phyloP scores from a whole-genome alignment of 2,329 filamentous ascomycete species.

The Cercospora beticola region DNA sequence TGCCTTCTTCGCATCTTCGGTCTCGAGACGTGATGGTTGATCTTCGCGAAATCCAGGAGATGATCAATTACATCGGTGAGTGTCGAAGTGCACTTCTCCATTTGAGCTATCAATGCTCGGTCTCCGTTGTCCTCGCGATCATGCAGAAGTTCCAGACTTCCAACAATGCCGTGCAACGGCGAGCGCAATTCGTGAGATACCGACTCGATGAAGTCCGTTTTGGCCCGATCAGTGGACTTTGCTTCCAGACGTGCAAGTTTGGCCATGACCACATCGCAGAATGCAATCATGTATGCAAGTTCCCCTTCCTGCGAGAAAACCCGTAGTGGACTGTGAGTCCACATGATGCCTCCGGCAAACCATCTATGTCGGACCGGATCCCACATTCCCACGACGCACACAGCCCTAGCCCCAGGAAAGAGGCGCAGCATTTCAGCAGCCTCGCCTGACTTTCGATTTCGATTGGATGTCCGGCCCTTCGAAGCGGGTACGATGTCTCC shows the following conservation, averaged over 20 bases:
- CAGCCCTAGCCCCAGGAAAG: conserved; percentile 15
- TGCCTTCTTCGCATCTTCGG: background rate
- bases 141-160: conserved; percentile 50
- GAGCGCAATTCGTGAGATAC: conserved; percentile 54
- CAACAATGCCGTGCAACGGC: conserved; percentile 50
- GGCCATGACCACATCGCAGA: conserved; percentile 45
- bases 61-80: conserved; percentile 48
- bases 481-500: background rate
- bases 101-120: conserved; percentile 44
- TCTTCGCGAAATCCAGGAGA: conserved; percentile 46
- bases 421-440: conserved; percentile 1
- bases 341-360: conserved; percentile 38
- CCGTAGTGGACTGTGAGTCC: conserved; percentile 46
- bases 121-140: conserved; percentile 37
- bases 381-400: conserved; percentile 20
- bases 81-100: conserved; percentile 51
- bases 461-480: background rate
- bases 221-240: conserved; percentile 45
- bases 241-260: conserved; percentile 43
- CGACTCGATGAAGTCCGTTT: conserved; percentile 53
- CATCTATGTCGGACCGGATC: conserved; percentile 25
- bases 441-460: background rate
- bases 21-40: conserved; percentile 36
- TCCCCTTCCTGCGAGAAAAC: conserved; percentile 42
- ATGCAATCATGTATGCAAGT: conserved; percentile 41